A percentile compares a stretch with the other conserved stretches of the same genome.
Evolutionary conservation across 1,139 yeast genomes (phyloP).

Genomic region (Yamadazyma siamensis): DNA sequence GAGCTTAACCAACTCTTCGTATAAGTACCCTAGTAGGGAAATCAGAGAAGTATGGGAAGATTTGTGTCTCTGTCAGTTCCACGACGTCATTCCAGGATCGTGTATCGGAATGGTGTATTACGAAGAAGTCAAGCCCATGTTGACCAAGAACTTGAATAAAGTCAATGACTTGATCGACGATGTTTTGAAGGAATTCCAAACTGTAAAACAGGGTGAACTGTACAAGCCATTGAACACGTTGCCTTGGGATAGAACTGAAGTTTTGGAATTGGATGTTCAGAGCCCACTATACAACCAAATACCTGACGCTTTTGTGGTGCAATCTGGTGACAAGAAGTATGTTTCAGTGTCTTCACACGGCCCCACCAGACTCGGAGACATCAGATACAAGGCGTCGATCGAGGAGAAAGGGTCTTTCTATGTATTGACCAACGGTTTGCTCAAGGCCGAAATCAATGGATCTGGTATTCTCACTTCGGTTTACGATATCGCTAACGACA

Average conservation of each 20-base stretch:
- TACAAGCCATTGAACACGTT: constrained; percentile 47
- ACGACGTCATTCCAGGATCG: constrained; percentile 94
- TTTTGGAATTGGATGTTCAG: constrained; percentile 32
- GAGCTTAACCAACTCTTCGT: constrained; percentile 50
- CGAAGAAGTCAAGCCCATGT: constrained; percentile 86
- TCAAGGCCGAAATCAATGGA: constrained; percentile 55
- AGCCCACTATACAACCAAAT: constrained; percentile 7
- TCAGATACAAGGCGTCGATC: constrained; percentile 49
- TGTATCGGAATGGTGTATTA: constrained; percentile 92
- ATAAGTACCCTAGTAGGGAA: constrained; percentile 66
- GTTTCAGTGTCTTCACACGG: constrained; percentile 10
- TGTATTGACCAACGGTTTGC: constrained; percentile 55
- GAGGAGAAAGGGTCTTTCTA: constrained; percentile 36
- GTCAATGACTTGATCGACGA: constrained; percentile 51
- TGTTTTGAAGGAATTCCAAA: constrained; percentile 35
- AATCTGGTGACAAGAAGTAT: constrained; percentile 5
- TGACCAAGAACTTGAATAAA: constrained; percentile 51
- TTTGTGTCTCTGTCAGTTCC: constrained; percentile 87
- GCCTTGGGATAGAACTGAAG: constrained; percentile 66
- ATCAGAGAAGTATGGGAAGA: constrained; percentile 82
- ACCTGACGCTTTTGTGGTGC: constrained; percentile 1
- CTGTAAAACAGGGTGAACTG: constrained; percentile 2
- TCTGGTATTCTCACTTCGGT: constrained; percentile 69
- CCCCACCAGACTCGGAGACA: constrained; percentile 11
- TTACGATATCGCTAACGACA: constrained; percentile 53